phyloP scores from a whole-genome alignment of 2,329 filamentous ascomycete species.

The Zymoseptoria ardabiliae region DNA sequence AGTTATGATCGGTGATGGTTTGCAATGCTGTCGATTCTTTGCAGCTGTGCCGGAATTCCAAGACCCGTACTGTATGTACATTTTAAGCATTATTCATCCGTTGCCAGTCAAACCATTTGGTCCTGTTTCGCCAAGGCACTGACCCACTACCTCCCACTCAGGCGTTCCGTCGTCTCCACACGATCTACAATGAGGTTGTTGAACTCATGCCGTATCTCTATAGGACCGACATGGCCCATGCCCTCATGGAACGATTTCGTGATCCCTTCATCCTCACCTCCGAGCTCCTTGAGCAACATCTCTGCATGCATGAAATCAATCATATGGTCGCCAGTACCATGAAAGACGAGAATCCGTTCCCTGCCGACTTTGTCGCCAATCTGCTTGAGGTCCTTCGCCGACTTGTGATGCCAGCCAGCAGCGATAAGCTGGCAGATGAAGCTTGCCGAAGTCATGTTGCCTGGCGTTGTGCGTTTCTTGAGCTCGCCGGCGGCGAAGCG shows the following conservation, averaged over 20 bases:
- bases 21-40: not conserved
- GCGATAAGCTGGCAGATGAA: constrained; percentile 73
- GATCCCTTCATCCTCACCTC: constrained; percentile 46
- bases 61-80: not conserved
- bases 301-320: constrained; percentile 63
- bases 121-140: too few species aligned
- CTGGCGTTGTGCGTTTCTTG: constrained; percentile 56
- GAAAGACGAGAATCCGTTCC: constrained; percentile 67
- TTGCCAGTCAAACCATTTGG: not conserved
- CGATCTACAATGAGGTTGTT: constrained; percentile 56
- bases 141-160: constrained; percentile 4
- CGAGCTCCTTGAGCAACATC: constrained; percentile 60
- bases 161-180: constrained; percentile 42
- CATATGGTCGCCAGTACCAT: constrained; percentile 69
- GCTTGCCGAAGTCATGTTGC: constrained; percentile 56
- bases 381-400: constrained; percentile 53
- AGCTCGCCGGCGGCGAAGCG: constrained; percentile 76
- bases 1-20: not conserved
- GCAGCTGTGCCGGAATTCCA: not conserved
- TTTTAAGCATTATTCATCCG: not conserved
- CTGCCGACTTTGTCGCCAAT: constrained; percentile 64
- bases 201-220: constrained; percentile 65
- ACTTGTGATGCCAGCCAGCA: constrained; percentile 74
- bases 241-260: constrained; percentile 58
- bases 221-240: constrained; percentile 66